phyloP scores from a whole-genome alignment of 495 filamentous ascomycete species.

The Cairneyella variabilis region DNA sequence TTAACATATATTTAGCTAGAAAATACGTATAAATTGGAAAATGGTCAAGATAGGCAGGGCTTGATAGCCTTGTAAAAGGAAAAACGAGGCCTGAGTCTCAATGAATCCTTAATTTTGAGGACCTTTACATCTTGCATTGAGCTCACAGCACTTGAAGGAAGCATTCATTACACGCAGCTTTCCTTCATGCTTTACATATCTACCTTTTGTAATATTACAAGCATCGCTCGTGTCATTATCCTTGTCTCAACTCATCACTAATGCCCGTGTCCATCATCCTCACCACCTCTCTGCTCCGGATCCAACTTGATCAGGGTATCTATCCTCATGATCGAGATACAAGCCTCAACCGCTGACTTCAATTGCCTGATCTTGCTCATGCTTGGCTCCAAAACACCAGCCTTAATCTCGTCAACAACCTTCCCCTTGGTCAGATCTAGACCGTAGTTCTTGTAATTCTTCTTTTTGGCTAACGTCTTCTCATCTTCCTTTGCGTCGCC shows the following conservation, averaged over 20 bases:
- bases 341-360: constrained; percentile 98
- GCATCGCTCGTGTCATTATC: constrained; percentile 10
- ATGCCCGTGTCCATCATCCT: constrained; percentile 77
- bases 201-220: constrained; percentile 25
- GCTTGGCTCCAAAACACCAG: constrained; percentile 91
- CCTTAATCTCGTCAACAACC: constrained; percentile 90
- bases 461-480: constrained; percentile 83
- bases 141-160: no score
- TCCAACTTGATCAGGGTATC: constrained; percentile 99
- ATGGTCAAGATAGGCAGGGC: no score
- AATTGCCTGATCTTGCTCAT: constrained; percentile 98
- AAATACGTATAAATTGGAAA: no score
- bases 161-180: neutral
- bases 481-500: constrained; percentile 80
- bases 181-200: constrained; percentile 23
- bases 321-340: constrained; percentile 99
- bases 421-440: constrained; percentile 86
- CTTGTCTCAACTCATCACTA: constrained; percentile 30
- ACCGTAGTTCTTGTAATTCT: constrained; percentile 98
- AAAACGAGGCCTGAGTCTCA: no score
- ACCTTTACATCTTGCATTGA: no score
- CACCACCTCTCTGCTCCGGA: constrained; percentile 71
- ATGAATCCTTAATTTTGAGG: no score
- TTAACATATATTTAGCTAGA: no score
- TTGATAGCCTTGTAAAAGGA: no score